These are phyloP conservation scores for Trametes sanguinea DNA, from an alignment of 768 basidiomycete genomes.

Conservation along the genomic window DNA sequence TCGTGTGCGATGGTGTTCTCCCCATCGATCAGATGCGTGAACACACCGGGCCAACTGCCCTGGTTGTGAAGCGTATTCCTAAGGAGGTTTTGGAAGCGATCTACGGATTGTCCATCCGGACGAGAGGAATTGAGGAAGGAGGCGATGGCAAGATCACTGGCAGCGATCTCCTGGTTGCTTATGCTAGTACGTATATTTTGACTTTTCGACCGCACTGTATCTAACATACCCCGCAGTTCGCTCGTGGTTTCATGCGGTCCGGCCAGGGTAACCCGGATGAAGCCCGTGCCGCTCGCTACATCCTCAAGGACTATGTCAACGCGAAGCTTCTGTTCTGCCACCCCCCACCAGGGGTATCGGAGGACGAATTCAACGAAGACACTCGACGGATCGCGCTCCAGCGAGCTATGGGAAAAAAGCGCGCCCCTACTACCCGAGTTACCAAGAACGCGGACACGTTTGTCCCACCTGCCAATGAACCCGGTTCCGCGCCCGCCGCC, in stretches of 20 bases:
- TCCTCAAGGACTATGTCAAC: conserved; percentile 97
- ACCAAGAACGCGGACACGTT: conserved; percentile 84
- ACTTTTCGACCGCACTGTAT: not conserved
- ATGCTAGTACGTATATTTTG: conserved; percentile 75
- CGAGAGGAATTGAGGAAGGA: conserved; percentile 71
- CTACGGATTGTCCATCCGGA: conserved; percentile 82
- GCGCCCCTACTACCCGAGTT: conserved; percentile 85
- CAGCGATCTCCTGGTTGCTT: conserved; percentile 81
- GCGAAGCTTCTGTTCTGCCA: conserved; percentile 91
- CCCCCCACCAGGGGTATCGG: conserved; percentile 72
- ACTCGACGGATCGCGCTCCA: conserved; percentile 63
- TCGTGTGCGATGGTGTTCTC: conserved; percentile 95
- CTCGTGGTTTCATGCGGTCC: conserved; percentile 86
- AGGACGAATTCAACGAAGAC: conserved; percentile 72
- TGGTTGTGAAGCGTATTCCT: conserved; percentile 80
- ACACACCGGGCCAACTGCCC: conserved; percentile 78
- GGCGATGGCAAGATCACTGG: conserved; percentile 75
- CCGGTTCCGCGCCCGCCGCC: conserved; percentile 26
- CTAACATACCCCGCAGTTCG: conserved; percentile 64
- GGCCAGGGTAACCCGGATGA: conserved; percentile 98
- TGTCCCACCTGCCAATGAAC: conserved; percentile 46
- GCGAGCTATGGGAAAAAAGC: conserved; percentile 76
- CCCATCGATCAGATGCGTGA: conserved; percentile 98
- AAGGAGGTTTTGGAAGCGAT: conserved; percentile 82
- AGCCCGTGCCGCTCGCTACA: conserved; percentile 86